These are phyloP conservation scores for Ceriops tagal DNA, from an alignment of 345 rosid genomes.

Conservation along the genomic window DNA sequence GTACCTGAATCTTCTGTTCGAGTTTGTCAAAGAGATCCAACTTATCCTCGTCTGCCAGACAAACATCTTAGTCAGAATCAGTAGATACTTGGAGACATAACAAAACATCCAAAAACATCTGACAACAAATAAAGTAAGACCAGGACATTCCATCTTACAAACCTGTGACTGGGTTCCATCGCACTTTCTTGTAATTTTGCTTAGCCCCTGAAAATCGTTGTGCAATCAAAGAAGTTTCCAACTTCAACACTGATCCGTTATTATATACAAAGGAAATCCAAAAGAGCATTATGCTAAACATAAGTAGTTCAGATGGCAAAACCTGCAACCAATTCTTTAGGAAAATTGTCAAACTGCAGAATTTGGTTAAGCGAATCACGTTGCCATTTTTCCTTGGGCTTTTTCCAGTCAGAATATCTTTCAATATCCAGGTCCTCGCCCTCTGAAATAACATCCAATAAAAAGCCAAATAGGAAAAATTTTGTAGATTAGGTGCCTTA, in stretches of 20 bases:
- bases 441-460: constrained; percentile 21
- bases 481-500: background rate
- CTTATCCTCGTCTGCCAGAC: constrained; percentile 28
- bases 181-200: constrained; percentile 33
- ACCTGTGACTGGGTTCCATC: constrained; percentile 50
- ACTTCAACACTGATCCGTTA: background rate
- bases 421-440: constrained; percentile 40
- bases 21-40: constrained; percentile 42
- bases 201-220: constrained; percentile 28
- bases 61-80: constrained; percentile 16
- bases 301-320: constrained; percentile 11
- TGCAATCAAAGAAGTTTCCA: constrained; percentile 2
- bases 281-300: background rate
- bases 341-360: constrained; percentile 46
- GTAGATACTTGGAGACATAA: background rate
- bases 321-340: constrained; percentile 50
- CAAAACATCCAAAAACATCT: background rate
- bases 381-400: constrained; percentile 28
- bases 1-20: constrained; percentile 41
- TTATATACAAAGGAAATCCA: background rate
- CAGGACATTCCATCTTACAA: constrained; percentile 6
- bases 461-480: background rate
- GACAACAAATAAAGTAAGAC: background rate
- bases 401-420: constrained; percentile 45
- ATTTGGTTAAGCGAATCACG: constrained; percentile 42